These are phyloP conservation scores for Aspergillus luchuensis DNA, from an alignment of 2,329 filamentous ascomycete genomes.

Conservation along the genomic window DNA sequence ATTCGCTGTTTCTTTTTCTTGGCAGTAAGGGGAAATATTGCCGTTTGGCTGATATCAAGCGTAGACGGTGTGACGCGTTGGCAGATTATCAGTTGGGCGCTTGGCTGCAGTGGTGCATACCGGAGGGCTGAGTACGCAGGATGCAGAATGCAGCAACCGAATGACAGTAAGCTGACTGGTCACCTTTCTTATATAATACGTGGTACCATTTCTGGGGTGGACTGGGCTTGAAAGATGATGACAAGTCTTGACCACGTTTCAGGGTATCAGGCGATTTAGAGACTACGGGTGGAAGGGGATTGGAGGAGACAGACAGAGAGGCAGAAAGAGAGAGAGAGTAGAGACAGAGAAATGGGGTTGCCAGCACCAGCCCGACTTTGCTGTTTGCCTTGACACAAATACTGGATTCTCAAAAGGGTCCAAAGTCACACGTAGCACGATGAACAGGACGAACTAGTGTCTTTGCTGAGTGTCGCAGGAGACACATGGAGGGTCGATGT, in stretches of 20 bases:
- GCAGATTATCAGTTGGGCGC: constrained; percentile 14
- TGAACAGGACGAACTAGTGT: constrained; percentile 5
- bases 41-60: constrained; percentile 12
- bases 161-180: constrained; percentile 9
- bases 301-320: background rate
- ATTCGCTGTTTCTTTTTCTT: background rate
- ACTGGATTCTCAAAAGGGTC: background rate
- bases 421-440: constrained; percentile 9
- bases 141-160: constrained; percentile 14
- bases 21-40: constrained; percentile 17
- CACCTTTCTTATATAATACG: constrained; percentile 15
- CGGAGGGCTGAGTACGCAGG: constrained; percentile 22
- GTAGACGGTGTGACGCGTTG: constrained; percentile 29
- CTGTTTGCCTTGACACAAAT: background rate
- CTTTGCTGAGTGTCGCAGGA: constrained; percentile 8
- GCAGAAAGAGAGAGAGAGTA: too few species aligned
- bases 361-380: background rate
- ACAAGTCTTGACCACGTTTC: constrained; percentile 6
- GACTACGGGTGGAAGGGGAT: background rate
- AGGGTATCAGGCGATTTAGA: background rate
- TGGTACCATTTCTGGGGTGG: constrained; percentile 10
- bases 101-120: constrained; percentile 19
- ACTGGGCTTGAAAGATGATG: background rate
- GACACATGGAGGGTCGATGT: constrained; percentile 10
- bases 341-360: background rate